phyloP scores from a whole-genome alignment of 306 rosid species.

The Fragaria vesca region DNA sequence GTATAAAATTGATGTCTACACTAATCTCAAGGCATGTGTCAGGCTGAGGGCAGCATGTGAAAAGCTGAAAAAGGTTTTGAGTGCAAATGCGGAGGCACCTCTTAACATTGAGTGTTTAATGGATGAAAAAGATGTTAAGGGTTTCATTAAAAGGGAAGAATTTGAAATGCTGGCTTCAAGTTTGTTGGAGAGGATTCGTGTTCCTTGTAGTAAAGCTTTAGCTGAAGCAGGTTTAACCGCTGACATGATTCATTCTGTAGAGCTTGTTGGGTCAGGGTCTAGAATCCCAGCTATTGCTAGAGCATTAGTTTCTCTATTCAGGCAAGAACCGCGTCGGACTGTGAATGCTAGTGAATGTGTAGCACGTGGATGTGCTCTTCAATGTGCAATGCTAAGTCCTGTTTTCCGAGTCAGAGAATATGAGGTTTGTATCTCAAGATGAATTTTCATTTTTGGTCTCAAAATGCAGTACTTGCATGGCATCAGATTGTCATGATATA shows the following conservation, averaged over 20 bases:
- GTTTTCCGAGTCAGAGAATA: slow-evolving; percentile 79
- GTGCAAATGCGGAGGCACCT: slow-evolving; percentile 95
- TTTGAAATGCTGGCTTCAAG: slow-evolving; percentile 75
- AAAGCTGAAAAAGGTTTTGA: slow-evolving; percentile 91
- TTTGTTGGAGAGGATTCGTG: slow-evolving; percentile 59
- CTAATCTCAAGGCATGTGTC: slow-evolving; percentile 67
- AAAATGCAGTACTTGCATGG: not conserved
- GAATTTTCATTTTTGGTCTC: slow-evolving; percentile 16
- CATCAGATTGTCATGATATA: slow-evolving; percentile 2
- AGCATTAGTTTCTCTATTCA: slow-evolving; percentile 58
- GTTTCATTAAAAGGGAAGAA: slow-evolving; percentile 85
- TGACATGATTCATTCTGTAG: slow-evolving; percentile 70
- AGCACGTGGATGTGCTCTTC: slow-evolving; percentile 97
- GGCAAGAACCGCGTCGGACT: slow-evolving; percentile 75
- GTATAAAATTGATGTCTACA: slow-evolving; percentile 62
- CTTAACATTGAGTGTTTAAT: slow-evolving; percentile 90
- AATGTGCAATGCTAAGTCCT: slow-evolving; percentile 98
- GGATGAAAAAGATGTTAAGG: slow-evolving; percentile 99
- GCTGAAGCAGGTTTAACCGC: slow-evolving; percentile 56
- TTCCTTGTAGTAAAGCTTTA: slow-evolving; percentile 74
- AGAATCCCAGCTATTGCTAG: slow-evolving; percentile 79
- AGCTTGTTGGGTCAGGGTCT: slow-evolving; percentile 97
- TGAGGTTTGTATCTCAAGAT: slow-evolving; percentile 61
- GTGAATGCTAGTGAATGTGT: slow-evolving; percentile 98
- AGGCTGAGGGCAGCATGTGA: slow-evolving; percentile 87